Base-by-base conservation (phyloP, 2,329 filamentous ascomycete species). In the Colletotrichum salicis region DNA sequence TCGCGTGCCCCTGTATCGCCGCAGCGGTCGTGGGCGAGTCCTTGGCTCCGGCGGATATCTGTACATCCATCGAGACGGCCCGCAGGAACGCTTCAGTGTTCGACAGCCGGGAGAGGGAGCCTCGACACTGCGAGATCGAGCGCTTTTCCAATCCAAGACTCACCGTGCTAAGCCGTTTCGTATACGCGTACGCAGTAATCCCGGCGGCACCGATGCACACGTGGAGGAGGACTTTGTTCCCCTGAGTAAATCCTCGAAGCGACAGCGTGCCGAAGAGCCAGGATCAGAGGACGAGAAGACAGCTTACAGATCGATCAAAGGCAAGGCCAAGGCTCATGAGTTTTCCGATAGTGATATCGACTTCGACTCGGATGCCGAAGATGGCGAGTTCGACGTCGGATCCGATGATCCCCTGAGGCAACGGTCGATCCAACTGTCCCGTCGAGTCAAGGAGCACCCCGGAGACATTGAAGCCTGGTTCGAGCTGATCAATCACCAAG, bases 401-500 rank as follows among this genome's bases (percentile, higher is more conserved):
- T 71, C 79, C 10, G 82, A 86, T 61, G 83, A 86, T 35, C 84
- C 87, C 2, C 79, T 88, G 3, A 88, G 84, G 56, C 82, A 86
- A 77, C 87, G 83, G 68, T 90, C 90, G 15, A 85, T 92, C 0
- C 84, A 91, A 63, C 84, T 98, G 8, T 89, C 88, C 3, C 88
- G 87, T 13, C 86, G 80, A 35, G 90, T 94, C 41, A 90, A 92
- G 67, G 85, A 92, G 1, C 80, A 89, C 27, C 94, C 95, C 1
- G 80, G 86, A 6, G 89, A 97, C 76, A 85, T 93, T 24, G 84
- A 90, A 54, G 86, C 90, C 22, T 98, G 96, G 96, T 80, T 97
- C 19, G 86, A 89, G 48, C 85, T 98, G n/a, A 92, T 96, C 57
- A 84, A 90, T 8, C 91, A 97, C 72, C 96, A 98, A 81, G 90